Conservation (phyloP, 441 rosid species). For the Euphorbia schlechtendalii region DNA sequence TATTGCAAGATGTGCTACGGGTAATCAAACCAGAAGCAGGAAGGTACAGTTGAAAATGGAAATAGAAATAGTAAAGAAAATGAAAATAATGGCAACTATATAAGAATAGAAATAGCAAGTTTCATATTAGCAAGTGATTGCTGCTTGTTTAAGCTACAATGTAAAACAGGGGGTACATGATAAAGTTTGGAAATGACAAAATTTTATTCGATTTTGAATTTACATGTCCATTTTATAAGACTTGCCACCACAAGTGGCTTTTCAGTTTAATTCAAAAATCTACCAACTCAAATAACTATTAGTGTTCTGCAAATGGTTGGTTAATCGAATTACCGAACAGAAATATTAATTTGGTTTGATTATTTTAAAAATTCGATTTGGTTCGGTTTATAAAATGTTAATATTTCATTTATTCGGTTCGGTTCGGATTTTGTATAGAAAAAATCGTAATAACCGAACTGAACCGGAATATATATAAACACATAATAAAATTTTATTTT, state of each 20-base stretch:
- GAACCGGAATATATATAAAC: too few species aligned
- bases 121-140: not conserved
- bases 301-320: too few species aligned
- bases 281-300: not conserved
- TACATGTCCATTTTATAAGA: not conserved
- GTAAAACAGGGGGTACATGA: not conserved
- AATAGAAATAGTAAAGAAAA: not conserved
- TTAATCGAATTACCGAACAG: too few species aligned
- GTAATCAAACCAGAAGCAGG: not conserved
- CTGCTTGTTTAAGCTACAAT: not conserved
- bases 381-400: too few species aligned
- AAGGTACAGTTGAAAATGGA: not conserved
- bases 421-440: too few species aligned
- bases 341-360: too few species aligned
- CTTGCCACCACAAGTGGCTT: not conserved
- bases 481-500: too few species aligned
- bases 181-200: not conserved
- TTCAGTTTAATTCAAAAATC: not conserved
- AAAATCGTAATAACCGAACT: too few species aligned
- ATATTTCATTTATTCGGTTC: too few species aligned
- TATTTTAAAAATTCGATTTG: too few species aligned
- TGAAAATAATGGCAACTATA: slow-evolving; percentile 1
- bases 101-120: not conserved
- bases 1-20: not conserved
- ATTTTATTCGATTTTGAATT: not conserved